Evolutionary conservation across 495 filamentous ascomycete genomes (phyloP).

Genomic region (Annulohypoxylon stygium): DNA sequence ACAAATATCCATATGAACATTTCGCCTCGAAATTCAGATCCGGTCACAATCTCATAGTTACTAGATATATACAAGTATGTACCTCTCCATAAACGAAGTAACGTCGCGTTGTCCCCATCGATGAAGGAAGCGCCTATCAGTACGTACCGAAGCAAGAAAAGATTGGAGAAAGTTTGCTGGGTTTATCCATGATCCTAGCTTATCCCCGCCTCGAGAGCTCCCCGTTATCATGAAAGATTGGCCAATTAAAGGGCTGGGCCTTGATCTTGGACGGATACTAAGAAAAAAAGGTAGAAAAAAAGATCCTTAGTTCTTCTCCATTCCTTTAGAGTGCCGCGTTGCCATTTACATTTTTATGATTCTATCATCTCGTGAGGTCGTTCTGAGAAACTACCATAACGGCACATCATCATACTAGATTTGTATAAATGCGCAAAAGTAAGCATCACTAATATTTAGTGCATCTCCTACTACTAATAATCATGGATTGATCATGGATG

Average conservation of each 20-base stretch:
- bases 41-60: neutral
- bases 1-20: neutral
- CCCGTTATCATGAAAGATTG: conserved; percentile 35
- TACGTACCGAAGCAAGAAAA: conserved; percentile 24
- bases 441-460: neutral
- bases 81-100: conserved; percentile 13
- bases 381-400: neutral
- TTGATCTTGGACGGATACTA: conserved; percentile 20
- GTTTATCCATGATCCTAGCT: conserved; percentile 20
- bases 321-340: conserved; percentile 20
- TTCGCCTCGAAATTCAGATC: neutral
- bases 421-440: neutral
- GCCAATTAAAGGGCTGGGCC: conserved; percentile 25
- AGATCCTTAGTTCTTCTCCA: conserved; percentile 16
- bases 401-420: conserved; percentile 4
- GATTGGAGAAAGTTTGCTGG: conserved; percentile 9
- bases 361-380: conserved; percentile 11
- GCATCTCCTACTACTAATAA: too few species aligned
- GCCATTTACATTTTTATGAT: neutral
- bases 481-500: neutral
- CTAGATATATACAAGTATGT: conserved; percentile 8
- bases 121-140: conserved; percentile 34
- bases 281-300: conserved; percentile 7
- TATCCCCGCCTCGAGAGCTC: conserved; percentile 32
- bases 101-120: conserved; percentile 24